Percentiles rank a stretch among this genome's conserved stretches.
phyloP scores from a whole-genome alignment of 2,329 filamentous ascomycete genomes.

The Thelonectria blattea region DNA sequence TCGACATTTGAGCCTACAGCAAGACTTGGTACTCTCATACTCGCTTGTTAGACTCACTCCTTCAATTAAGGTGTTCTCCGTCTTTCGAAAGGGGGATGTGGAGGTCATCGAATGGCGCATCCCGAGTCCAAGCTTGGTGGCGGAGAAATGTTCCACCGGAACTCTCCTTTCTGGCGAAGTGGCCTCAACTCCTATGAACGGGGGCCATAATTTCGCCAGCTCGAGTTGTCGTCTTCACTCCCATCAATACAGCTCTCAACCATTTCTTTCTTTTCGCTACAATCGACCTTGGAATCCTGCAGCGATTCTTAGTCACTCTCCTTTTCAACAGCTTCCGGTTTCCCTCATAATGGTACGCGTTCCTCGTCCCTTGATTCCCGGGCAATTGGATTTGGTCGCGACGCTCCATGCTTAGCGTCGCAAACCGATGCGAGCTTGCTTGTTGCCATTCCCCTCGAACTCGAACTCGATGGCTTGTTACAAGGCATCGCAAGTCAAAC shows the following conservation, averaged over 20 bases:
- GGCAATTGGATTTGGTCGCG: conserved; percentile 31
- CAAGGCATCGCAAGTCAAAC: conserved; percentile 1
- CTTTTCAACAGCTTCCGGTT: conserved; percentile 25
- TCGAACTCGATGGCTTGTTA: not conserved
- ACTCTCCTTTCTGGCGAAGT: conserved; percentile 48
- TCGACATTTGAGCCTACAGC: not conserved
- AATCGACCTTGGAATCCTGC: conserved; percentile 43
- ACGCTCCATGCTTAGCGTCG: conserved; percentile 30
- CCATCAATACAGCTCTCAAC: conserved; percentile 26
- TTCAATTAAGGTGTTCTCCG: conserved; percentile 2
- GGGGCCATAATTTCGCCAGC: conserved; percentile 40
- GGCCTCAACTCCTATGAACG: conserved; percentile 49
- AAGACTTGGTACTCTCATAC: not conserved
- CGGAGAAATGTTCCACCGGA: conserved; percentile 46
- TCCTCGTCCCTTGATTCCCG: not conserved
- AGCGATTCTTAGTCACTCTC: conserved; percentile 41
- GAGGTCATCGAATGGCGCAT: not conserved
- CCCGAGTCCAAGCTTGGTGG: conserved; percentile 1
- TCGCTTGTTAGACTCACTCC: not conserved
- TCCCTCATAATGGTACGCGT: conserved; percentile 43
- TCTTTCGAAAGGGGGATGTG: conserved; percentile 4
- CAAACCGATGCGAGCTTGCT: conserved; percentile 22
- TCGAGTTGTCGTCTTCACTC: conserved; percentile 35
- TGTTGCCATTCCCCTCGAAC: conserved; percentile 21
- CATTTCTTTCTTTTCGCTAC: conserved; percentile 31